These are phyloP conservation scores for Fonsecaea multimorphosa DNA, from an alignment of 2,329 filamentous ascomycete species.

Conservation along the genomic window DNA sequence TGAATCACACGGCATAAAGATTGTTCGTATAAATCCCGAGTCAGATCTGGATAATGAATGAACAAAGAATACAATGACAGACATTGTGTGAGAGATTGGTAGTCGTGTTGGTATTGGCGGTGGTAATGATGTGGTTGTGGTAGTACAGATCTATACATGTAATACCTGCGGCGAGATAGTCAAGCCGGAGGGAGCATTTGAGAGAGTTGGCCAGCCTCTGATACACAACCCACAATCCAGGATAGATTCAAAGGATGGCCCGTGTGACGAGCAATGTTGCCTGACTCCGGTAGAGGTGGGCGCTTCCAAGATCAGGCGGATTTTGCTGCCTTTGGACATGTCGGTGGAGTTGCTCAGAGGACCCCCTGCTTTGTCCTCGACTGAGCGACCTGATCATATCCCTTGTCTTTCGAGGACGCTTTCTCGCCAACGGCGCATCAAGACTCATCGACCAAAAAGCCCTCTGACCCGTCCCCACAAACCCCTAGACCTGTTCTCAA, in stretches of 20 bases:
- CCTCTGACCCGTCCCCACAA: conserved; percentile 15
- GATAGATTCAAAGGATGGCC: neutral
- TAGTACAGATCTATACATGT: neutral
- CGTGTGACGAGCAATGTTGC: neutral
- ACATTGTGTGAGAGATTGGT: neutral
- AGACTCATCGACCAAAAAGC: conserved; percentile 16
- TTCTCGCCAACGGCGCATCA: neutral
- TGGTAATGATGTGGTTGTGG: neutral
- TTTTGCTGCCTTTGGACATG: neutral
- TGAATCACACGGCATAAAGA: no score
- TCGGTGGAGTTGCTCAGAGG: neutral
- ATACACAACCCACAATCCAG: neutral
- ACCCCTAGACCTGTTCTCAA: conserved; percentile 2
- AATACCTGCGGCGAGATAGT: neutral
- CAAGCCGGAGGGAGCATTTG: neutral
- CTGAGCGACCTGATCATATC: neutral
- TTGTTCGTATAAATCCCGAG: no score
- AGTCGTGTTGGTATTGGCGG: neutral
- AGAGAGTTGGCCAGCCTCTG: neutral
- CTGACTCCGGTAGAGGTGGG: neutral
- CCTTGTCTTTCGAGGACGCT: neutral
- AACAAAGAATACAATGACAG: neutral
- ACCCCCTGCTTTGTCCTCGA: neutral
- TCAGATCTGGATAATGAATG: no score
- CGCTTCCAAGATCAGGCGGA: neutral